Evolutionary conservation across 805 yeast species (phyloP).

Genomic region (Sugiyamaella boreocaroliniensis): DNA sequence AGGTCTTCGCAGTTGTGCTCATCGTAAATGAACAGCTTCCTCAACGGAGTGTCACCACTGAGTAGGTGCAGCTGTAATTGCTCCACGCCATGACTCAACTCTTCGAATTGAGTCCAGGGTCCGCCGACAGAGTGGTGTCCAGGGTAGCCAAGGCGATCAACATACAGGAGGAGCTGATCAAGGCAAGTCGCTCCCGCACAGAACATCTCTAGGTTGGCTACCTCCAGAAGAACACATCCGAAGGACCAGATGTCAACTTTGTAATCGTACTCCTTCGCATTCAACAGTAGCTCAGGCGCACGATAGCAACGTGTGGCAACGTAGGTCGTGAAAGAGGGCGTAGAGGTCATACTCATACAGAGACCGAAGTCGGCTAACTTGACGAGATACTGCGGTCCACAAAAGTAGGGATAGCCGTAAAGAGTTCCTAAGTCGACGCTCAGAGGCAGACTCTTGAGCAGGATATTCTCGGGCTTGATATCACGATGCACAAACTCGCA

Average conservation of each 20-base stretch:
- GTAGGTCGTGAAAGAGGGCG: slow-evolving; percentile 37
- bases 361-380: slow-evolving; percentile 95
- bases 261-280: slow-evolving; percentile 54
- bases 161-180: neutral
- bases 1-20: neutral
- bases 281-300: slow-evolving; percentile 61
- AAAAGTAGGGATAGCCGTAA: slow-evolving; percentile 63
- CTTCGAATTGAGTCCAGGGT: neutral
- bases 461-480: slow-evolving; percentile 62
- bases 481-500: slow-evolving; percentile 74
- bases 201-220: neutral
- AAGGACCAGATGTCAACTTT: slow-evolving; percentile 63
- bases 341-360: slow-evolving; percentile 53
- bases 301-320: slow-evolving; percentile 78
- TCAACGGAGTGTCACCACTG: neutral
- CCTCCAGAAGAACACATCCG: slow-evolving; percentile 54
- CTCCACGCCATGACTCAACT: neutral
- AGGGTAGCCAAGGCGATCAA: neutral
- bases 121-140: neutral
- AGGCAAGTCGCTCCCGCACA: neutral
- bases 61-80: neutral
- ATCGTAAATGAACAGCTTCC: neutral
- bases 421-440: slow-evolving; percentile 65
- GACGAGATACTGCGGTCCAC: slow-evolving; percentile 37
- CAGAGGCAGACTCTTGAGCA: slow-evolving; percentile 56